A percentile compares a stretch with the other conserved stretches of the same genome.
Conservation (phyloP, 345 rosid genomes). For the Conringia planisiliqua region DNA sequence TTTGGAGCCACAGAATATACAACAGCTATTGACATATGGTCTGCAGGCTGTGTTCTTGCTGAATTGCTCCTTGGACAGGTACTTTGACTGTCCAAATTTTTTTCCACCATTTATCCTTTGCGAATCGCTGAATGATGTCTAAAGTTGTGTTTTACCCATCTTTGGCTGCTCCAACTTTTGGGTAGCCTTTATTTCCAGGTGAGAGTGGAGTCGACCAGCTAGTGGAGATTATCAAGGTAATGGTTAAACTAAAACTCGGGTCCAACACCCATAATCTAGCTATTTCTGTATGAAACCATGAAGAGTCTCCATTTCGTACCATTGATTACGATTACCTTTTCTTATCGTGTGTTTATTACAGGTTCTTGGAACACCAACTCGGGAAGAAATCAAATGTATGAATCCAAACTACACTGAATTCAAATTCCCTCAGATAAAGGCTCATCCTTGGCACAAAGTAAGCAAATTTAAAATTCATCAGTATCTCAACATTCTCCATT, state of each 20-base stretch:
- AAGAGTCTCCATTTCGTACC: not conserved
- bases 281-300: not conserved
- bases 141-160: constrained; percentile 2
- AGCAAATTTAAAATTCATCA: constrained; percentile 3
- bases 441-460: constrained; percentile 99
- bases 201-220: constrained; percentile 74
- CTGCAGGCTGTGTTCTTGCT: constrained; percentile 71
- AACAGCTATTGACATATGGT: constrained; percentile 68
- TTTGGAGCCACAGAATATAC: constrained; percentile 72
- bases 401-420: constrained; percentile 70
- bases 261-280: not conserved
- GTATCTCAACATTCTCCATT: not conserved
- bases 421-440: constrained; percentile 93
- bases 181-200: constrained; percentile 65
- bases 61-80: constrained; percentile 67
- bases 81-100: not conserved
- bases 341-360: constrained; percentile 7
- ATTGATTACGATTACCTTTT: not conserved
- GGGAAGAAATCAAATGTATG: constrained; percentile 75
- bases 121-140: not conserved
- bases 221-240: constrained; percentile 72
- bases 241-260: not conserved
- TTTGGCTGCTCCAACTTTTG: constrained; percentile 12
- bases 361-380: constrained; percentile 72
- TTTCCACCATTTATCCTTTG: not conserved